Evolutionary conservation across 768 basidiomycete species (phyloP).

Genomic region (Hypsizygus marmoreus): DNA sequence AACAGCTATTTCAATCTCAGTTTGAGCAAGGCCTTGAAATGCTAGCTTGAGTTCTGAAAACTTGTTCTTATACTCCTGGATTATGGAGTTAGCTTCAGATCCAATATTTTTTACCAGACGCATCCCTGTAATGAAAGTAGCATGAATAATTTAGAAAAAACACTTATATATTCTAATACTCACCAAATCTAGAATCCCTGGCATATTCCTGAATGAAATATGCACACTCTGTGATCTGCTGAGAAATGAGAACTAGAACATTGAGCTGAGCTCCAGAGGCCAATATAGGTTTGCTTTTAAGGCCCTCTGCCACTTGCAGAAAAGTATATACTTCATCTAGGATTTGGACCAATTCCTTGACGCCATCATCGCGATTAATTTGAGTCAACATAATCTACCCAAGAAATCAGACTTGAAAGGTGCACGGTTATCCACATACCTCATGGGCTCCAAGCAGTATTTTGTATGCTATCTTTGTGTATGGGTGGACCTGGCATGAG

Average conservation of each 20-base stretch:
- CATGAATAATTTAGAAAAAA: too few species aligned
- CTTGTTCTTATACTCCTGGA: constrained; percentile 1
- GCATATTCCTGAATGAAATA: constrained; percentile 30
- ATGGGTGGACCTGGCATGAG: neutral
- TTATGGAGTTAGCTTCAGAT: neutral
- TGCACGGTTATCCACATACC: neutral
- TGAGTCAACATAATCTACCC: neutral
- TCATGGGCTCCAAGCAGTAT: neutral
- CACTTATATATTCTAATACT: constrained; percentile 11
- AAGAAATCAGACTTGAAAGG: too few species aligned
- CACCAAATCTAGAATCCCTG: too few species aligned
- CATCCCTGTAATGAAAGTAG: constrained; percentile 11
- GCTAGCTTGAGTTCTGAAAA: too few species aligned
- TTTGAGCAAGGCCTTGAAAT: too few species aligned
- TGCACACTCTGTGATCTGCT: too few species aligned
- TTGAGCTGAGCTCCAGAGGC: too few species aligned
- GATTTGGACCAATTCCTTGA: neutral
- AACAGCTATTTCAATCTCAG: too few species aligned
- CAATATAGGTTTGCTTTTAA: too few species aligned
- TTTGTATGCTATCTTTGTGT: neutral
- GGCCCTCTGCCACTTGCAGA: too few species aligned
- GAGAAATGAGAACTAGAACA: too few species aligned
- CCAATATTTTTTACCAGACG: neutral
- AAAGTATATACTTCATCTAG: too few species aligned
- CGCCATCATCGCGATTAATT: neutral